Percentiles rank a stretch among this genome's conserved stretches.
Conservation (phyloP, 2,329 filamentous ascomycete genomes). For the Didymella exigua region DNA sequence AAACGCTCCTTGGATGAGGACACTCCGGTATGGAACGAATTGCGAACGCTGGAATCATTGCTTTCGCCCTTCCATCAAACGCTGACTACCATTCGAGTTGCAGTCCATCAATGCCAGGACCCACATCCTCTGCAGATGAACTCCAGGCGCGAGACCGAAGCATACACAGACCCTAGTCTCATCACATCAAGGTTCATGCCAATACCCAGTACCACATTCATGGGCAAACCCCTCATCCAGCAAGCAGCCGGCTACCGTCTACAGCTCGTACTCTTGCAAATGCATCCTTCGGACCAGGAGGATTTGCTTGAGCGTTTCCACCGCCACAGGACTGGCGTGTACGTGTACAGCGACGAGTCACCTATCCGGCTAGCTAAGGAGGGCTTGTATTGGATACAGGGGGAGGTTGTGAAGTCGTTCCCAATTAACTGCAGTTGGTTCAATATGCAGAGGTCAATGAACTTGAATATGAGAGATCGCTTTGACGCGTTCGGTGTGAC, state of each 20-base stretch:
- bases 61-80: constrained; percentile 9
- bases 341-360: constrained; percentile 4
- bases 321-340: constrained; percentile 10
- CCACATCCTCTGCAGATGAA: constrained; percentile 11
- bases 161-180: background rate
- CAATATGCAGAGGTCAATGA: constrained; percentile 17
- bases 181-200: constrained; percentile 5
- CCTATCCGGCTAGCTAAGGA: background rate
- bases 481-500: constrained; percentile 14
- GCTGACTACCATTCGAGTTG: constrained; percentile 6
- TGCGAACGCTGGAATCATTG: constrained; percentile 3
- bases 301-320: constrained; percentile 12
- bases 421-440: constrained; percentile 12
- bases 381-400: constrained; percentile 1
- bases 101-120: constrained; percentile 14
- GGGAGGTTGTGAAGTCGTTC: background rate
- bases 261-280: constrained; percentile 9
- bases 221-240: constrained; percentile 8
- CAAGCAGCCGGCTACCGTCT: constrained; percentile 9
- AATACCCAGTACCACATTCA: constrained; percentile 1
- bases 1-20: constrained; percentile 14
- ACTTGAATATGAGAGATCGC: constrained; percentile 7
- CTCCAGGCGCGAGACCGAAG: constrained; percentile 6
- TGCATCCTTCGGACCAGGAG: constrained; percentile 5
- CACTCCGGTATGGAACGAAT: constrained; percentile 6